Evolutionary conservation across 257 asterid species (phyloP), one percentile per base, ranked within the genome.

Genomic region (Nicotiana noctiflora): DNA sequence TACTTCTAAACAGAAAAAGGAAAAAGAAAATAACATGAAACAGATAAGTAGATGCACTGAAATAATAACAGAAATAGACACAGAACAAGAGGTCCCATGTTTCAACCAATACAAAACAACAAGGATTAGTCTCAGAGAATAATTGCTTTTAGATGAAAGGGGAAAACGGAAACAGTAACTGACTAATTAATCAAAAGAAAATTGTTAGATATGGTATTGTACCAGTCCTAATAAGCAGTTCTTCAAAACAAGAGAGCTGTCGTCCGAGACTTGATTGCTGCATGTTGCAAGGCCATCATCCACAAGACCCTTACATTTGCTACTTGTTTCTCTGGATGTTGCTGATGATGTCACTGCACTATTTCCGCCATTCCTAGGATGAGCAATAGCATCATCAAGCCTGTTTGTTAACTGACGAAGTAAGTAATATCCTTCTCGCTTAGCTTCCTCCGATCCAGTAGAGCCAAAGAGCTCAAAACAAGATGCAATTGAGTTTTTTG

Each of bases 191-290:
- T 74, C 55, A 29, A 77, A 56, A 19, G 19, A 79, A 64, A 80
- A 55, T 34, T 49, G 32, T 32, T 37, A 79, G 10, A 63, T 62
- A 40, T 59, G n/a, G 86, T 90, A 53, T 46, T 74, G 84, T 92
- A 95, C 98, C 98, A 84, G 84, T 80, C 89, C 86, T 86, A 95
- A 78, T 82, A 93, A 84, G 95, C 97, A 93, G 83, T 86, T 90
- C 89, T 85, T 89, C 11, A 82, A 51, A 77, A 77, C 79, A 17
- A 76, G 64, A 19, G 88, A 66, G 66, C 86, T 53, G 82, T 80
- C 72, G 55, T 68, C 70, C n/a, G 84, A 67, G 62, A 84, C 77
- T 62, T 83, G 83, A 68, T 84, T 81, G 66, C 84, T 86, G 83
- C 80, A 85, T 81, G 89, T 49, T 40, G 82, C 88, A 78, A 80